phyloP scores from a whole-genome alignment of 768 basidiomycete genomes.

The Stropharia rugosoannulata region DNA sequence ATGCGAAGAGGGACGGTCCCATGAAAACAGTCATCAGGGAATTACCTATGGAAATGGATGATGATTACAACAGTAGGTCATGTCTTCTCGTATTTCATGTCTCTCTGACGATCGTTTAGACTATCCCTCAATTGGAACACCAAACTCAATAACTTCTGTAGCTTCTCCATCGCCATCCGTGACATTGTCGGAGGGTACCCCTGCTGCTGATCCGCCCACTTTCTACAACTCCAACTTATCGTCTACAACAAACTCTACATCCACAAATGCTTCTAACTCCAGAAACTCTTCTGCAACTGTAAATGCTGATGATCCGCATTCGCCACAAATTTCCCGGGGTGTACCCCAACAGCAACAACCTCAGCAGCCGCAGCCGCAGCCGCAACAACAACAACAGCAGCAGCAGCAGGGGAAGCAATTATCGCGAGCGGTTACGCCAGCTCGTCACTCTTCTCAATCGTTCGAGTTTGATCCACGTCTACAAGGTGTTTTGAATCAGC shows the following conservation, averaged over 20 bases:
- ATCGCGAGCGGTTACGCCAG: conserved; percentile 21
- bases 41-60: conserved; percentile 16
- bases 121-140: conserved; percentile 48
- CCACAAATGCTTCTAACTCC: not conserved
- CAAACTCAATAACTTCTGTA: conserved; percentile 31
- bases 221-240: conserved; percentile 4
- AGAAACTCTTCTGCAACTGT: not conserved
- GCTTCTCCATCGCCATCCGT: conserved; percentile 34
- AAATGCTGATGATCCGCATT: not conserved
- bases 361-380: conserved; percentile 3
- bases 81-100: conserved; percentile 2
- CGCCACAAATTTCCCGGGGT: not conserved
- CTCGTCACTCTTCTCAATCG: conserved; percentile 15
- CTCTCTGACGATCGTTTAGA: conserved; percentile 24
- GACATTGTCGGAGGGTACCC: conserved; percentile 28
- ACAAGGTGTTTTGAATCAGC: conserved; percentile 49
- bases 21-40: conserved; percentile 29
- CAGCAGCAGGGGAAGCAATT: conserved; percentile 17
- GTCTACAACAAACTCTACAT: conserved; percentile 1
- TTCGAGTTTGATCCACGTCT: conserved; percentile 44
- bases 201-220: conserved; percentile 14
- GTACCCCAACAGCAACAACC: conserved; percentile 1
- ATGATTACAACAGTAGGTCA: conserved; percentile 15
- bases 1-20: conserved; percentile 38
- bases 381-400: conserved; percentile 7